Base-by-base conservation (phyloP, 768 basidiomycete species). In the Agaricus sinodeliciosus region DNA sequence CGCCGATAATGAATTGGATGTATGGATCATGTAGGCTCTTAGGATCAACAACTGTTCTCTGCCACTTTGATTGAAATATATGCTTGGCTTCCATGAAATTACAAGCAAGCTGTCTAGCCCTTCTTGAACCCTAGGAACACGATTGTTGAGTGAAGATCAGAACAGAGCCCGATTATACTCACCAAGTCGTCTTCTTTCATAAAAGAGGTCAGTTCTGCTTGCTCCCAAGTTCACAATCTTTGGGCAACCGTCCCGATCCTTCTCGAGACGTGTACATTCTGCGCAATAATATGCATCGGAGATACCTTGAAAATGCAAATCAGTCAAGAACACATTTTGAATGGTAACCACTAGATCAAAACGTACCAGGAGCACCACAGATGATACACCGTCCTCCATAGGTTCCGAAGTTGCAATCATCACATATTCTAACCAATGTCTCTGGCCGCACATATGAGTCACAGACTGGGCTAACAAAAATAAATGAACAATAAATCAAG, bases 211-310 rank as follows among this genome's bases (percentile, higher is more conserved):
- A 43, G 92, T 95, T 62, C 92, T 77, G 63, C 90, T 90, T 8
- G 93, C 93, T 54, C 94, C 94, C n/a, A 96, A 76, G 65, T 96
- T 95, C 57, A 95, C 92, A 62, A 95, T 93, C 80, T 97, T 98
- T 7, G 94, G 94, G 73, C 96, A 99, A 0, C 96, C 96, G 68
- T 99, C 96, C 34, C 96, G 76, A 62, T 97, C 94, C 65, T 98
- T 98, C 67, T 99, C 96, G 46, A 98, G 72, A 46, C 94, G 76
- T n/a, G 90, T 93, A 63, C 92, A 97, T 71, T 95, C 94, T 1
- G 95, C 94, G 58, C 96, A 99, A 63, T 99, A 99, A 69, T 98
- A 98, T 3, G 96, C 96, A 66, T 99, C 96, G 22, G 94, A 97
- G 47, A 99, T 96, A 63, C 95, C 95, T 95, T 22, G 15, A 52